phyloP scores from a whole-genome alignment of 208 protist species.

The Herpetomonas samuelpessoai region DNA sequence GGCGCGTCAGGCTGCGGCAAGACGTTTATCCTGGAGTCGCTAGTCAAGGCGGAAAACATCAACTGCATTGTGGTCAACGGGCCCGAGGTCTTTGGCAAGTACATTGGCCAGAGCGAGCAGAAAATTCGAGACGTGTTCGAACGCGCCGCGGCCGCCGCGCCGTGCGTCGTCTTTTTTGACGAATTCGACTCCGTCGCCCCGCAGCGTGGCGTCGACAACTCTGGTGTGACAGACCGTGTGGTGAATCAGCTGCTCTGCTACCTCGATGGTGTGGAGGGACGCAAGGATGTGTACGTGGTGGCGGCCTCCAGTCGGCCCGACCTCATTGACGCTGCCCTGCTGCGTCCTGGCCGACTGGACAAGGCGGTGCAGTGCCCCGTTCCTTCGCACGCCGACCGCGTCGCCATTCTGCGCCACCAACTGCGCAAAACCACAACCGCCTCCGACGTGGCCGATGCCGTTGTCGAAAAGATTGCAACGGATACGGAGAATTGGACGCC shows the following conservation, averaged over 20 bases:
- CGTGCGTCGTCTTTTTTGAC: conserved; percentile 95
- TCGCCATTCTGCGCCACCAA: conserved; percentile 98
- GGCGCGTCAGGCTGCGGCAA: conserved; percentile 93
- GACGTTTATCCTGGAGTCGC: conserved; percentile 80
- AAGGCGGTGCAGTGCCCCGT: conserved; percentile 84
- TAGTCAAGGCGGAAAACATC: conserved; percentile 74
- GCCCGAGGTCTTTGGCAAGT: conserved; percentile 94
- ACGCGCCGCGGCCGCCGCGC: conserved; percentile 78
- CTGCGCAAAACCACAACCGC: conserved; percentile 95
- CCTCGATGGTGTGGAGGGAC: conserved; percentile 97
- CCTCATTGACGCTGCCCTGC: conserved; percentile 94
- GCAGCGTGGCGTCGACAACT: conserved; percentile 85
- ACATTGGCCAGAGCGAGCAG: conserved; percentile 93
- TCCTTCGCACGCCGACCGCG: conserved; percentile 70
- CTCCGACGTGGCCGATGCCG: conserved; percentile 60
- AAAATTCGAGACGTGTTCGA: conserved; percentile 93
- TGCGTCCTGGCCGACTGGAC: conserved; percentile 90
- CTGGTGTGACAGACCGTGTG: conserved; percentile 94
- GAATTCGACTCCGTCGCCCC: conserved; percentile 94
- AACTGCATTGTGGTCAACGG: conserved; percentile 93
- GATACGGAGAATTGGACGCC: conserved; percentile 78
- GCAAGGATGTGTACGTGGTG: conserved; percentile 96
- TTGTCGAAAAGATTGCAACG: conserved; percentile 47
- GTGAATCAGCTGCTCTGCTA: conserved; percentile 98
- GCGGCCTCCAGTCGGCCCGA: conserved; percentile 98